Percentiles rank a stretch among this genome's conserved stretches.
phyloP scores from a whole-genome alignment of 371 early-diverging fungal species.

The Mortierella sp. region DNA sequence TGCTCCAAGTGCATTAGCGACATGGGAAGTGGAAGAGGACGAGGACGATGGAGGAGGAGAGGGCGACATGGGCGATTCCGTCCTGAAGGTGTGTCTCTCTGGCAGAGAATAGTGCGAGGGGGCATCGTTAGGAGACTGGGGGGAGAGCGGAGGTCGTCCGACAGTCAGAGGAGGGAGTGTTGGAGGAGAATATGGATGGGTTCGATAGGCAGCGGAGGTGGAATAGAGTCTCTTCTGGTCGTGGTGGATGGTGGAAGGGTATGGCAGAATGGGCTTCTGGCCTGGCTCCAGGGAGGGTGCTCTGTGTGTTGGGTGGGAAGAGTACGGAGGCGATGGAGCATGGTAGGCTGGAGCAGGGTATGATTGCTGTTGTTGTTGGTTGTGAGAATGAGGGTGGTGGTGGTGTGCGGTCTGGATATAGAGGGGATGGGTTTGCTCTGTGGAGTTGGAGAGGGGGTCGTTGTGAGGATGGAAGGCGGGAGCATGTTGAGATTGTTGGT shows the following conservation, averaged over 20 bases:
- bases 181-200: constrained; percentile 44
- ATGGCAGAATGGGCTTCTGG: constrained; percentile 36
- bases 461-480: constrained; percentile 7
- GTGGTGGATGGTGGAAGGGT: constrained; percentile 21
- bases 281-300: constrained; percentile 36
- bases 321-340: constrained; percentile 47
- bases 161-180: constrained; percentile 38
- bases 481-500: constrained; percentile 21
- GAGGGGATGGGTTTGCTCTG: constrained; percentile 32
- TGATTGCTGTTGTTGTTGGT: constrained; percentile 14
- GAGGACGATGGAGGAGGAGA: constrained; percentile 41
- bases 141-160: constrained; percentile 38
- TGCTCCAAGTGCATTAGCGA: not conserved
- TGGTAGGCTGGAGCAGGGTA: constrained; percentile 32
- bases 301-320: constrained; percentile 25
- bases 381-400: constrained; percentile 7
- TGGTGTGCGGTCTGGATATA: constrained; percentile 28
- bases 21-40: not conserved
- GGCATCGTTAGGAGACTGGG: constrained; percentile 43
- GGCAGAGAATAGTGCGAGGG: constrained; percentile 19
- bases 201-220: constrained; percentile 33
- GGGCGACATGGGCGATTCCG: constrained; percentile 30
- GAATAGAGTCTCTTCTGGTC: constrained; percentile 14
- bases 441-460: constrained; percentile 9
- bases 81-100: constrained; percentile 21